Percentiles rank a stretch among this genome's conserved stretches.
phyloP scores from a whole-genome alignment of 139 green algal genomes.

The Gonium pectorale region DNA sequence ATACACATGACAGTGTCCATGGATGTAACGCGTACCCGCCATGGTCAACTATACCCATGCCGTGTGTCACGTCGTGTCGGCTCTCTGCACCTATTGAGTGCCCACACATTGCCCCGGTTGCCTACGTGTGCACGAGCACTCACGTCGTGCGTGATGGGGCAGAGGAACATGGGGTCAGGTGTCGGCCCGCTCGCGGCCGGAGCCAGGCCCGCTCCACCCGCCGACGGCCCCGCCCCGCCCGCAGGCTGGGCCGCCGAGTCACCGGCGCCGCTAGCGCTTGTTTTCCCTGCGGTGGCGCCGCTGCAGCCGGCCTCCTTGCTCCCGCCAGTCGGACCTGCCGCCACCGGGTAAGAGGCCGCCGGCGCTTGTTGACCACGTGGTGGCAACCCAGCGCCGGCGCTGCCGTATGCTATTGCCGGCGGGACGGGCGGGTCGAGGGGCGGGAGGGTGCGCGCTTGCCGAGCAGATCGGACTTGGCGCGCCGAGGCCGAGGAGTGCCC shows the following conservation, averaged over 20 bases:
- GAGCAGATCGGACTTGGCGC: background rate
- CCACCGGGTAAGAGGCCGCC: background rate
- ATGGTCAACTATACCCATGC: too few relatives aligned
- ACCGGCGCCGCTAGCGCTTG: too few relatives aligned
- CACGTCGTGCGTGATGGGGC: constrained; percentile 63
- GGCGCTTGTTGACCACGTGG: background rate
- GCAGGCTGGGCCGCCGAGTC: too few relatives aligned
- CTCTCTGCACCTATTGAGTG: too few relatives aligned
- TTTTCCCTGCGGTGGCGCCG: too few relatives aligned
- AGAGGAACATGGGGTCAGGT: constrained; percentile 51
- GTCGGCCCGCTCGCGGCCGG: background rate
- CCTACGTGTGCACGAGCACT: background rate
- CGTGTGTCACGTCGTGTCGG: too few relatives aligned
- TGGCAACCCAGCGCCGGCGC: background rate
- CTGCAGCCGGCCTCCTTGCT: background rate
- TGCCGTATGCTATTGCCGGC: too few relatives aligned
- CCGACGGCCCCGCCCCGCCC: too few relatives aligned
- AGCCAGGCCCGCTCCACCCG: background rate
- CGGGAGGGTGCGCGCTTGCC: background rate
- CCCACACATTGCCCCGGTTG: background rate
- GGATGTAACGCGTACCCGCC: too few relatives aligned
- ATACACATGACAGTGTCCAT: too few relatives aligned
- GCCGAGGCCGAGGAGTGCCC: background rate
- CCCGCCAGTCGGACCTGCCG: background rate
- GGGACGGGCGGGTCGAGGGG: too few relatives aligned